Conservation (phyloP, 2,329 filamentous ascomycete species). For the Colletotrichum camelliae region DNA sequence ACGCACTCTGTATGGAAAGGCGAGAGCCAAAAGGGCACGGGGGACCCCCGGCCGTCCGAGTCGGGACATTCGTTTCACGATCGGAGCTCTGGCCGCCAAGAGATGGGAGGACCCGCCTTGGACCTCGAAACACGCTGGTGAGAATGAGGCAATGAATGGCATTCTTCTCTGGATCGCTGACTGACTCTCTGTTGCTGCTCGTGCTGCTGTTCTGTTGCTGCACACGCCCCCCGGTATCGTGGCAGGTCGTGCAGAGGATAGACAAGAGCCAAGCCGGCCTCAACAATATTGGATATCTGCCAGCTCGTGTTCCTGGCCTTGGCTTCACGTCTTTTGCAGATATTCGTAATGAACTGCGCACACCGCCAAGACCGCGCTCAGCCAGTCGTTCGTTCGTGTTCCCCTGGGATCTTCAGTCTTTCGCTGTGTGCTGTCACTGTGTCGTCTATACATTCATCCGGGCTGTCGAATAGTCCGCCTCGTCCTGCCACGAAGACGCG, state of each 20-base stretch:
- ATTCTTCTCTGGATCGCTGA: neutral
- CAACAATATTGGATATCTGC: slow-evolving; percentile 1
- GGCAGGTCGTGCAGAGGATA: neutral
- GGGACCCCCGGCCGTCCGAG: slow-evolving; percentile 1
- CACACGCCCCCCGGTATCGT: neutral
- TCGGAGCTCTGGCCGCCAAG: slow-evolving; percentile 21
- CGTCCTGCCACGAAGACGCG: neutral
- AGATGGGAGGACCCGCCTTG: slow-evolving; percentile 19
- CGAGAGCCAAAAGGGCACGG: neutral
- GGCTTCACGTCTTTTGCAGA: neutral
- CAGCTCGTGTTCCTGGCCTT: slow-evolving; percentile 13
- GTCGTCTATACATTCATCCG: neutral
- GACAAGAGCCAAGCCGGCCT: neutral
- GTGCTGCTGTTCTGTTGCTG: neutral
- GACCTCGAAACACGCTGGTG: slow-evolving; percentile 12
- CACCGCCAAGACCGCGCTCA: slow-evolving; percentile 3
- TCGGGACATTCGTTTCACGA: slow-evolving; percentile 20
- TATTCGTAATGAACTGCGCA: slow-evolving; percentile 1
- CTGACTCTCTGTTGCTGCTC: neutral
- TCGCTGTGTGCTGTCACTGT: neutral
- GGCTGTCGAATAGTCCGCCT: neutral
- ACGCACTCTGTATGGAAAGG: neutral
- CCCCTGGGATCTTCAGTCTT: neutral
- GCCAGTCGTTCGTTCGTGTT: neutral
- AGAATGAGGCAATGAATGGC: slow-evolving; percentile 4